Percentiles rank a stretch among this genome's conserved stretches.
Evolutionary conservation across 176 grass and related monocot genomes (phyloP).

Genomic region (Poa pratensis): DNA sequence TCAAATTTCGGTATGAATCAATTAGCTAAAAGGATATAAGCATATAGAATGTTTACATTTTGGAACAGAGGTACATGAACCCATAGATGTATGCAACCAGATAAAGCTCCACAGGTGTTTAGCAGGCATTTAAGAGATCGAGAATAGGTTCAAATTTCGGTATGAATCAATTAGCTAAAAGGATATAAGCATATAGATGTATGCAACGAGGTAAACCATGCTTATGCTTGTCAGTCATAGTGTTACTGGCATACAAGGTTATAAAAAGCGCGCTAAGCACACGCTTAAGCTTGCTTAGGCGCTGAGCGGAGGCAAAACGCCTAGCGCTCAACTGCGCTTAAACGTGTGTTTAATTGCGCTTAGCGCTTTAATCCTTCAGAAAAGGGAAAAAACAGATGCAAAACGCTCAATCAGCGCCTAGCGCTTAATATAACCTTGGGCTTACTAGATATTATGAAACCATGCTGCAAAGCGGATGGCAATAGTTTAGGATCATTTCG

Average conservation of each 20-base stretch:
- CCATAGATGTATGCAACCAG: constrained; percentile 11
- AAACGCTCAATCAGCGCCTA: no score
- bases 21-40: not conserved
- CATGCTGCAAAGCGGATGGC: constrained; percentile 7
- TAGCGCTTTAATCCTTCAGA: no score
- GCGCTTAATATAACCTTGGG: no score
- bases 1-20: not conserved
- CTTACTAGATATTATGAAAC: constrained; percentile 21
- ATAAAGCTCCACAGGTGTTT: not conserved
- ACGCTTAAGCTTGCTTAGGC: no score
- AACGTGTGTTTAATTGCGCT: no score
- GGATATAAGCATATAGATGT: not conserved
- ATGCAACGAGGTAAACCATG: constrained; percentile 15
- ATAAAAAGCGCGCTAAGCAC: no score
- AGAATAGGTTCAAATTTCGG: not conserved
- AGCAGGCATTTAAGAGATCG: not conserved
- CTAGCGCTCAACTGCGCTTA: no score
- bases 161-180: not conserved
- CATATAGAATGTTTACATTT: not conserved
- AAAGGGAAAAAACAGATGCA: no score
- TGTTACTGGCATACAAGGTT: not conserved
- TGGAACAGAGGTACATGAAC: no score
- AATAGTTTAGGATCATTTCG: constrained; percentile 2
- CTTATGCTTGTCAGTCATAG: constrained; percentile 17
- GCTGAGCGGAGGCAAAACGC: no score